A percentile compares a stretch with the other conserved stretches of the same genome.
These are phyloP conservation scores for Fomitiporia mediterranea DNA, from an alignment of 1,284 basidiomycete species.

Conservation along the genomic window DNA sequence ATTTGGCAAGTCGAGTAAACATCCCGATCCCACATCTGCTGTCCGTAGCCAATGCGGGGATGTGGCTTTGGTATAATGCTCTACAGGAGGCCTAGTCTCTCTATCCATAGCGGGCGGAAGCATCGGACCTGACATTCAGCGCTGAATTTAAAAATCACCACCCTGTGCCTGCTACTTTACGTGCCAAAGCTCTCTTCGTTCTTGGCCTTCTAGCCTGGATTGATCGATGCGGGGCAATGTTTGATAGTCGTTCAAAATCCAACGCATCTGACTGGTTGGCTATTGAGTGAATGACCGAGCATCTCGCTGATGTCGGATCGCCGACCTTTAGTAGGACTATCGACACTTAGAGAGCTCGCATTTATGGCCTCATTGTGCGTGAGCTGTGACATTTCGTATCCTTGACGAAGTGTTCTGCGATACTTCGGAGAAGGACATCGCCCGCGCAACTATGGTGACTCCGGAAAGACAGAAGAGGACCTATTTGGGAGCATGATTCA, in stretches of 20 bases:
- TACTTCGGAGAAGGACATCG: not conserved
- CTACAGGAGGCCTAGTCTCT: no score
- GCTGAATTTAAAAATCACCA: not conserved
- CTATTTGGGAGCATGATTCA: not conserved
- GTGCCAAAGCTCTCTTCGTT: not conserved
- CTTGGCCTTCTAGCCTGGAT: not conserved
- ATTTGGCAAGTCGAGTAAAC: not conserved
- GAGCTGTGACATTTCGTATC: not conserved
- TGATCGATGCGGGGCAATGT: not conserved
- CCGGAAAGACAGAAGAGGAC: not conserved
- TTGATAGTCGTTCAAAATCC: not conserved
- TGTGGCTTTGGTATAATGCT: no score
- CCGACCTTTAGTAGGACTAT: not conserved
- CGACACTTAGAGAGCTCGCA: no score
- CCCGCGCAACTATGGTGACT: not conserved
- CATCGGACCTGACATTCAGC: not conserved
- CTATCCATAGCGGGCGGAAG: not conserved
- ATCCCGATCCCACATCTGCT: not conserved
- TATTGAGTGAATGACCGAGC: not conserved
- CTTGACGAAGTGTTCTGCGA: no score
- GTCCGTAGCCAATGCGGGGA: no score
- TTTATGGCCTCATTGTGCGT: no score
- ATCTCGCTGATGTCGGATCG: not conserved
- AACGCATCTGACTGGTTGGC: not conserved
- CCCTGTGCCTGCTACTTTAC: not conserved